These are phyloP conservation scores for Porpolomopsis calyptriformis DNA, from an alignment of 768 basidiomycete species.

Conservation along the genomic window DNA sequence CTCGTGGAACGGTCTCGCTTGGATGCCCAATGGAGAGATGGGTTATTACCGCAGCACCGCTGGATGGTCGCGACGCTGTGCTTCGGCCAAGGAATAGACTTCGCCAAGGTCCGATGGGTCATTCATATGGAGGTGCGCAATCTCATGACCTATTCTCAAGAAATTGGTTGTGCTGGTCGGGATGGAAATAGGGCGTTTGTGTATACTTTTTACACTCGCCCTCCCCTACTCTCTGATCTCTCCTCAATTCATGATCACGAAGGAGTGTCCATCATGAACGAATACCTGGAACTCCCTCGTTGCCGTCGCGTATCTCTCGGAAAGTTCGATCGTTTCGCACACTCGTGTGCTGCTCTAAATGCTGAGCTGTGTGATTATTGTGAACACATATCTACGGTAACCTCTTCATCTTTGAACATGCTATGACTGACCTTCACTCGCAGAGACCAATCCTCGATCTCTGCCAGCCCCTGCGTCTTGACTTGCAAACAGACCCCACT, in stretches of 20 bases:
- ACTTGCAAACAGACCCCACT: too few relatives aligned
- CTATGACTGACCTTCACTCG: neutral
- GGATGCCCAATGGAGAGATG: neutral
- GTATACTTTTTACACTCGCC: neutral
- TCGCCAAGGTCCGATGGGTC: neutral
- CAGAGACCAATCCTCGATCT: too few relatives aligned
- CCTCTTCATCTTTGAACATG: neutral
- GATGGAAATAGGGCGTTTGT: neutral
- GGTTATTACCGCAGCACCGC: neutral
- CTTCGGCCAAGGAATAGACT: slow-evolving; percentile 7
- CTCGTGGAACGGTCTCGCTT: neutral
- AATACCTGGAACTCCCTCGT: neutral
- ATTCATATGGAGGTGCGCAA: neutral
- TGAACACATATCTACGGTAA: neutral
- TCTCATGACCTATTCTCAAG: neutral
- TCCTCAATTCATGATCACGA: neutral
- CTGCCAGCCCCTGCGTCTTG: too few relatives aligned
- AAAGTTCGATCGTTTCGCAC: neutral
- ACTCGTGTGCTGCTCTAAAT: slow-evolving; percentile 2
- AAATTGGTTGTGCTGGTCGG: slow-evolving; percentile 3
- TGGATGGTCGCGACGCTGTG: slow-evolving; percentile 3
- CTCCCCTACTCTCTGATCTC: neutral
- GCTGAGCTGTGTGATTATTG: slow-evolving; percentile 2
- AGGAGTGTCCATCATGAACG: neutral
- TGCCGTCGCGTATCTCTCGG: slow-evolving; percentile 3